phyloP scores from a whole-genome alignment of 768 basidiomycete species.

The Collybia sp. region DNA sequence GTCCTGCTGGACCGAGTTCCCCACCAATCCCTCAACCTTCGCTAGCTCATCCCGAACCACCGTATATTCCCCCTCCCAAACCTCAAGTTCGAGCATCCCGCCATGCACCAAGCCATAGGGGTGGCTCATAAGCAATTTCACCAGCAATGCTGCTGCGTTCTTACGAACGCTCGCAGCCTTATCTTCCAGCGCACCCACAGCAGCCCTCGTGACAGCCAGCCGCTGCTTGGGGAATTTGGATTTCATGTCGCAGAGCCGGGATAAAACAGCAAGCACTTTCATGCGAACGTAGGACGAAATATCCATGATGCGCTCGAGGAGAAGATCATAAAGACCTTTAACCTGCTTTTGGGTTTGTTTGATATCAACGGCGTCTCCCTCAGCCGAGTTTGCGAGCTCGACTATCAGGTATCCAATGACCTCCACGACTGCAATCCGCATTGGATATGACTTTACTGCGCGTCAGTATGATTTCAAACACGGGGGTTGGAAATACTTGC shows the following conservation, averaged over 20 bases:
- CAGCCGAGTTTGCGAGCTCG: conserved; percentile 61
- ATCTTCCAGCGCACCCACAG: conserved; percentile 80
- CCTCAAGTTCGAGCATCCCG: conserved; percentile 63
- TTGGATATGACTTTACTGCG: conserved; percentile 75
- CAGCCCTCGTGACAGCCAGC: conserved; percentile 67
- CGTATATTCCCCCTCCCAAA: conserved; percentile 74
- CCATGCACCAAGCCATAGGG: conserved; percentile 86
- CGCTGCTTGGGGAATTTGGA: conserved; percentile 87
- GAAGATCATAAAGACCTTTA: conserved; percentile 72
- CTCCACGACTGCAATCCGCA: conserved; percentile 94
- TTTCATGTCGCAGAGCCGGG: conserved; percentile 69
- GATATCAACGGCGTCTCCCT: conserved; percentile 40
- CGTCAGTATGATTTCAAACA: background rate
- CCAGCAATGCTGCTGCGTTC: conserved; percentile 70
- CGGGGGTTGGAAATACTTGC: conserved; percentile 30
- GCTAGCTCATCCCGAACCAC: conserved; percentile 59
- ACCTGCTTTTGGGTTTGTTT: conserved; percentile 67
- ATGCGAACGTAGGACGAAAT: conserved; percentile 86
- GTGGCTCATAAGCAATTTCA: conserved; percentile 77
- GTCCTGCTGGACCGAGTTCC: conserved; percentile 50
- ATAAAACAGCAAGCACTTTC: conserved; percentile 77
- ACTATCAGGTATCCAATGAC: conserved; percentile 81
- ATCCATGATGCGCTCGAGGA: conserved; percentile 87
- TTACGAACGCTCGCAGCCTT: conserved; percentile 89
- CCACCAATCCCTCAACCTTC: conserved; percentile 64